phyloP scores from a whole-genome alignment of 768 basidiomycete genomes.

The Ramaria sp. region DNA sequence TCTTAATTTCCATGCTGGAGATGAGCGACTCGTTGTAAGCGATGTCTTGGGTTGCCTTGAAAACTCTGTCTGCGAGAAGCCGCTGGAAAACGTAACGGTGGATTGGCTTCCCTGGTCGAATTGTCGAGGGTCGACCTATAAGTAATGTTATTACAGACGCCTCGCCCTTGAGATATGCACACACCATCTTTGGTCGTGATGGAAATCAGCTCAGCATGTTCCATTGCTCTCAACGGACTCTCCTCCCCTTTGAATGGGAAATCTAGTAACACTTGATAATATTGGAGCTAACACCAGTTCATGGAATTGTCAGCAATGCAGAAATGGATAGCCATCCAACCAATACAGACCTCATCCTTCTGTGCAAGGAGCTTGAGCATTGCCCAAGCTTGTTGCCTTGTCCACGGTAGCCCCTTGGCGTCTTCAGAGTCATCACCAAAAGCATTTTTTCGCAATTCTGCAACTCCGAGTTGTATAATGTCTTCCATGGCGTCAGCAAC shows the following conservation, averaged over 20 bases:
- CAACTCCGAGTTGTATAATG: constrained; percentile 67
- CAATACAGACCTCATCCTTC: constrained; percentile 38
- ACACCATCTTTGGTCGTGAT: constrained; percentile 67
- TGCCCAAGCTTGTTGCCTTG: constrained; percentile 79
- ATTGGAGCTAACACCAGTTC: constrained; percentile 46
- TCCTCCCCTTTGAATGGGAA: constrained; percentile 94
- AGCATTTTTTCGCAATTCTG: constrained; percentile 79
- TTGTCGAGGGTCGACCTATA: constrained; percentile 69
- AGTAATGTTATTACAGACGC: too few species aligned
- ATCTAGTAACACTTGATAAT: constrained; percentile 70
- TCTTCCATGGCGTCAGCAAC: constrained; percentile 73
- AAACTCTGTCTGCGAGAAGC: constrained; percentile 57
- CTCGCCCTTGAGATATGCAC: constrained; percentile 7
- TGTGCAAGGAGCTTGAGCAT: constrained; percentile 65
- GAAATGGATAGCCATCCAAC: neutral
- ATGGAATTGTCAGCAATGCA: neutral
- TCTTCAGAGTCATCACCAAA: constrained; percentile 93
- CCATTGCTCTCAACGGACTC: constrained; percentile 66
- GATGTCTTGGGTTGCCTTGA: constrained; percentile 75
- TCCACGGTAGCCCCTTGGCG: constrained; percentile 74
- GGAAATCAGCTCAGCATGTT: constrained; percentile 78
- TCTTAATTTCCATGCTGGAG: constrained; percentile 42
- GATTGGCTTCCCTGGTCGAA: constrained; percentile 87
- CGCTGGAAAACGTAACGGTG: constrained; percentile 77
- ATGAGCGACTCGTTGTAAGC: constrained; percentile 55